Percentiles rank a stretch among this genome's conserved stretches.
Conservation (phyloP, 257 asterid species). For the Primulina eburnea region DNA sequence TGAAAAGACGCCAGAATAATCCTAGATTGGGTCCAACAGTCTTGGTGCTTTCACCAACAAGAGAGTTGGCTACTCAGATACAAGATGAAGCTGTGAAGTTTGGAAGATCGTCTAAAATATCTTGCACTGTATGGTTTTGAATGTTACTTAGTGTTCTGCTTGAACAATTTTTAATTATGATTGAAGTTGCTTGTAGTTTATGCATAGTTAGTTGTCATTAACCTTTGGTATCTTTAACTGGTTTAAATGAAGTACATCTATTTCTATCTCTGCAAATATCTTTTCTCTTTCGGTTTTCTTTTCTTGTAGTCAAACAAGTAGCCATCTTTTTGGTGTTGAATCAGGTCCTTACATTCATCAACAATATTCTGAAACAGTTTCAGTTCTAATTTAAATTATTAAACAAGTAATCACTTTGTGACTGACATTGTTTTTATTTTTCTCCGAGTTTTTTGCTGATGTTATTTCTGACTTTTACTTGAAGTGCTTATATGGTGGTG, state of each 20-base stretch:
- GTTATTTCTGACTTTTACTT: slow-evolving; percentile 17
- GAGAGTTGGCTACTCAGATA: slow-evolving; percentile 98
- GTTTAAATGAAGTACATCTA: slow-evolving; percentile 15
- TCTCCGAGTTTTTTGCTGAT: slow-evolving; percentile 25
- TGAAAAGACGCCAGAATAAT: slow-evolving; percentile 59
- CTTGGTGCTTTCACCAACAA: slow-evolving; percentile 90
- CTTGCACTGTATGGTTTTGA: slow-evolving; percentile 75
- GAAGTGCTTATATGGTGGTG: slow-evolving; percentile 90
- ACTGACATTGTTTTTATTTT: neutral
- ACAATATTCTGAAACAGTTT: neutral
- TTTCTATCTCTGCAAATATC: slow-evolving; percentile 10
- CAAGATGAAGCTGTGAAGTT: slow-evolving; percentile 94
- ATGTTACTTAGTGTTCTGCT: slow-evolving; percentile 13
- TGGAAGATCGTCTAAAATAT: slow-evolving; percentile 75
- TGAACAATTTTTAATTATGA: neutral
- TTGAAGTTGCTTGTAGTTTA: slow-evolving; percentile 8
- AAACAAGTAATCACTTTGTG: slow-evolving; percentile 9
- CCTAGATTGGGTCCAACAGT: slow-evolving; percentile 90
- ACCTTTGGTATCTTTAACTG: slow-evolving; percentile 16
- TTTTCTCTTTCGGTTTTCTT: slow-evolving; percentile 10
- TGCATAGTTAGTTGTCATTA: neutral
- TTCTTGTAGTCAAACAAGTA: neutral
- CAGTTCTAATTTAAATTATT: neutral
- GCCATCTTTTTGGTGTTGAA: slow-evolving; percentile 9
- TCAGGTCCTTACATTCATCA: neutral